These are phyloP conservation scores for Salvia miltiorrhiza DNA, from an alignment of 257 asterid genomes.

Conservation along the genomic window DNA sequence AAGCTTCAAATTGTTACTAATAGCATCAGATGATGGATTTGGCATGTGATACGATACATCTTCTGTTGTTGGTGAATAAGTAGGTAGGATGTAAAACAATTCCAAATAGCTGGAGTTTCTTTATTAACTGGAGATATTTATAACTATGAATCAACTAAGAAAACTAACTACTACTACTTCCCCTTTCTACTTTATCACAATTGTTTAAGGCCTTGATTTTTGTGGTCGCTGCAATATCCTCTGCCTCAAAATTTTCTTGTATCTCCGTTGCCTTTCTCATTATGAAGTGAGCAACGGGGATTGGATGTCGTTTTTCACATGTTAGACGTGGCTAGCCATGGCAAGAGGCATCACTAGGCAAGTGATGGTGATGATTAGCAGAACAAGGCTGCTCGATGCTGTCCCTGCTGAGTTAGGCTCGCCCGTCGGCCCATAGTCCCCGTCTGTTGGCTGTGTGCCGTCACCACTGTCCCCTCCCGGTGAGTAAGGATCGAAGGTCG, in stretches of 20 bases:
- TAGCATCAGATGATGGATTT: too few species aligned
- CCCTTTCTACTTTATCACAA: conserved; percentile 32
- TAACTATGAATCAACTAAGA: conserved; percentile 6
- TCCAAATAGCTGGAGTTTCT: conserved; percentile 23
- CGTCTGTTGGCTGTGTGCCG: conserved; percentile 29
- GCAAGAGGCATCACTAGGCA: conserved; percentile 30
- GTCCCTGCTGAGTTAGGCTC: conserved; percentile 47
- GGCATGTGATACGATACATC: too few species aligned
- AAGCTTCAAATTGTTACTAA: too few species aligned
- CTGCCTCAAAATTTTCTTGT: conserved; percentile 33
- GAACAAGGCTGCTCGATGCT: conserved; percentile 27
- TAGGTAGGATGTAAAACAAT: too few species aligned
- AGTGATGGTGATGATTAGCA: conserved; percentile 1
- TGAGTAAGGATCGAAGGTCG: conserved; percentile 43
- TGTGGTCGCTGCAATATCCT: neutral
- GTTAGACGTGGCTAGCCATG: conserved; percentile 28
- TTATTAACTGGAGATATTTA: conserved; percentile 30
- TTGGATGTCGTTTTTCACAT: neutral
- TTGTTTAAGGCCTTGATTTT: conserved; percentile 29
- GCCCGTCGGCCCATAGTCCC: conserved; percentile 60
- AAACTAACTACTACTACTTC: conserved; percentile 18
- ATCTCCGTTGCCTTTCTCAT: conserved; percentile 21
- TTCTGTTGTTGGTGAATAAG: too few species aligned
- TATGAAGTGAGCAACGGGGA: neutral
- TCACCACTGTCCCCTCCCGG: conserved; percentile 35